These are phyloP conservation scores for Mycena epipterygia DNA, from an alignment of 768 basidiomycete species.

Conservation along the genomic window DNA sequence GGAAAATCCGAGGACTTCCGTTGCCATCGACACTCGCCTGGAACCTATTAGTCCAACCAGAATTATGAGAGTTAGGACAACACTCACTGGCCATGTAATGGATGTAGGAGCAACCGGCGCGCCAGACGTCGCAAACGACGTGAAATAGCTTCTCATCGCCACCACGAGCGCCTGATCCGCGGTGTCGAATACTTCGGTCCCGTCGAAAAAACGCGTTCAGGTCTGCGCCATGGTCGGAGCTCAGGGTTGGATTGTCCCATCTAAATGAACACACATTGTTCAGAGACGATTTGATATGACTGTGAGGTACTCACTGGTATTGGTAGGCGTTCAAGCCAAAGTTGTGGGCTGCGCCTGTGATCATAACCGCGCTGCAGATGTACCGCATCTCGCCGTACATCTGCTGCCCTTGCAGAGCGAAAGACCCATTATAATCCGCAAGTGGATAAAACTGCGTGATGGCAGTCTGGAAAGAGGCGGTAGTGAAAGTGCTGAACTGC, in stretches of 20 bases:
- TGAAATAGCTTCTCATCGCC: conserved; percentile 56
- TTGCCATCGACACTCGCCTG: not conserved
- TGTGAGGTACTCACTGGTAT: conserved; percentile 49
- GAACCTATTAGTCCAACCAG: not conserved
- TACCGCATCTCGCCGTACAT: conserved; percentile 63
- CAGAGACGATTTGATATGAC: not conserved
- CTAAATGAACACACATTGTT: conserved; percentile 19
- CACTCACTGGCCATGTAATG: conserved; percentile 48
- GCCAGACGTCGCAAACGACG: conserved; percentile 53
- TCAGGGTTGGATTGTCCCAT: conserved; percentile 57
- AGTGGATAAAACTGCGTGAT: conserved; percentile 50
- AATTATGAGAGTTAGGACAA: not conserved
- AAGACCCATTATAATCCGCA: conserved; percentile 47
- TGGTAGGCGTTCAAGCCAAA: conserved; percentile 46
- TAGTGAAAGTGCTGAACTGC: conserved; percentile 50
- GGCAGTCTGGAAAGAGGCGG: conserved; percentile 46
- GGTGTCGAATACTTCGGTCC: conserved; percentile 39
- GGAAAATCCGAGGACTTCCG: conserved; percentile 46
- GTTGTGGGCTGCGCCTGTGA: conserved; percentile 44
- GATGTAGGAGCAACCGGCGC: conserved; percentile 42
- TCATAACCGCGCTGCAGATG: conserved; percentile 58
- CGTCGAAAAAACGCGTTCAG: conserved; percentile 53
- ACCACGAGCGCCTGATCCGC: conserved; percentile 49
- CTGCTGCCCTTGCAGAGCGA: conserved; percentile 56
- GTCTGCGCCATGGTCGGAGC: conserved; percentile 54